Base-by-base conservation (phyloP, 164 flowering plant genomes). In the Vitis rupestris region DNA sequence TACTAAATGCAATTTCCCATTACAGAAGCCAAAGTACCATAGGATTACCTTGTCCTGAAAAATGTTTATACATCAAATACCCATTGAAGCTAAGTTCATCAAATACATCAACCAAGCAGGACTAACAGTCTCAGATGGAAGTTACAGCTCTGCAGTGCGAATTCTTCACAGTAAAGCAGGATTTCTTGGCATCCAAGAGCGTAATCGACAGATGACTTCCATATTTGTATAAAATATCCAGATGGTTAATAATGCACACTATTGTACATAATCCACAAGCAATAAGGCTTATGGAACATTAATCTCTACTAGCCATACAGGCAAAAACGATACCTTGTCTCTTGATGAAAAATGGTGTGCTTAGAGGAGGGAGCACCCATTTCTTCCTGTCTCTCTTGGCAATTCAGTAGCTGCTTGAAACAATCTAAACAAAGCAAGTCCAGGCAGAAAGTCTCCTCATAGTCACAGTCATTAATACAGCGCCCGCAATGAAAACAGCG, bases 401-500 rank as follows among this genome's bases (percentile, higher is more conserved):
- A 57, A 50, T 50, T 23, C 12, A 69, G 63, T 9, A 67, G 13
- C 14, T 56, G 12, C 14, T 53, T 55, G 56, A 44, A 49, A 69
- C 83, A 77, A 66, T 66, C 73, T 59, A 59, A 53, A 59, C 83
- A 80, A 48, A 70, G 63, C 11, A 51, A 16, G 7, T 72, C 75
- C 5, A 80, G 70, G 47, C 17, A 72, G 59, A 77, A 80, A 14
- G 72, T 72, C 68, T 80, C 83, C 70, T 59, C 78, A 68, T 68
- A 80, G 63, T 65, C 74, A 66, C 64, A 17, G 59, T 74, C 69
- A 10, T 62, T n/a, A 13, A 77, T 29, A 52, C 83, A 78, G 27
- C 75, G 53, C 9, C 83, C 81, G 68, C 83, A 81, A 1, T 23
- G 44, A 29, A 54, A 2, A 52, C 83, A 80, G 3, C 83, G 79